Conservation (phyloP, 164 flowering plant species). For the Magnolia officinalis region DNA sequence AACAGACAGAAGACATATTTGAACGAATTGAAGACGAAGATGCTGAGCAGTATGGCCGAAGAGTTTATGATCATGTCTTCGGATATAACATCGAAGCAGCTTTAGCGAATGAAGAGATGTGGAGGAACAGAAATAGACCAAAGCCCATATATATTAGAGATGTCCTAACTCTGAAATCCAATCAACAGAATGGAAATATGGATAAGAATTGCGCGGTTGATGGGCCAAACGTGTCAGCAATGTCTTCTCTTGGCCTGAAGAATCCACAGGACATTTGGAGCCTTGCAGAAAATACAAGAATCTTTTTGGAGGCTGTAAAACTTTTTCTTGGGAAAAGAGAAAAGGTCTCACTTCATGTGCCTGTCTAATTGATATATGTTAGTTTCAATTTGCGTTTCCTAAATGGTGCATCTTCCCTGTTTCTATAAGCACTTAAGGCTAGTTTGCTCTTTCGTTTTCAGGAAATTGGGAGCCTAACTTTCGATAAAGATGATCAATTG, state of each 20-base stretch:
- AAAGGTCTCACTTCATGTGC: conserved; percentile 41
- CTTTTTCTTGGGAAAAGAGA: conserved; percentile 66
- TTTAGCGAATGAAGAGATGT: conserved; percentile 86
- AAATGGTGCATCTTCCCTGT: not conserved
- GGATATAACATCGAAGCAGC: conserved; percentile 91
- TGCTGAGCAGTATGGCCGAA: conserved; percentile 69
- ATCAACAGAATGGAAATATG: conserved; percentile 53
- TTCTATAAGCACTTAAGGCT: not conserved
- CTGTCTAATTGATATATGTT: not conserved
- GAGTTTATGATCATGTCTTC: conserved; percentile 95
- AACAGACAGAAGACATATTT: conserved; percentile 70
- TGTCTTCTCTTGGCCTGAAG: conserved; percentile 76
- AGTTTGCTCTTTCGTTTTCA: conserved; percentile 24
- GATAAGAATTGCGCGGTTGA: conserved; percentile 29
- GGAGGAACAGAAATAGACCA: conserved; percentile 87
- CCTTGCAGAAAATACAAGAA: conserved; percentile 66
- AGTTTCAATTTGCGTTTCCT: conserved; percentile 1
- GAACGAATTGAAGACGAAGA: conserved; percentile 66
- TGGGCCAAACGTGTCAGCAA: conserved; percentile 61
- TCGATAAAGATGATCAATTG: conserved; percentile 97
- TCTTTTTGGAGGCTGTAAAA: conserved; percentile 79
- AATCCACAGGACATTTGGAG: conserved; percentile 95
- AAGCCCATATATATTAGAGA: conserved; percentile 73
- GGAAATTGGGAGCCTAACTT: conserved; percentile 83
- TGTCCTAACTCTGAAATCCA: conserved; percentile 36